Evolutionary conservation across 208 protist species (phyloP), one percentile per base, ranked within the genome.

Genomic region (Porcisia hertigi): DNA sequence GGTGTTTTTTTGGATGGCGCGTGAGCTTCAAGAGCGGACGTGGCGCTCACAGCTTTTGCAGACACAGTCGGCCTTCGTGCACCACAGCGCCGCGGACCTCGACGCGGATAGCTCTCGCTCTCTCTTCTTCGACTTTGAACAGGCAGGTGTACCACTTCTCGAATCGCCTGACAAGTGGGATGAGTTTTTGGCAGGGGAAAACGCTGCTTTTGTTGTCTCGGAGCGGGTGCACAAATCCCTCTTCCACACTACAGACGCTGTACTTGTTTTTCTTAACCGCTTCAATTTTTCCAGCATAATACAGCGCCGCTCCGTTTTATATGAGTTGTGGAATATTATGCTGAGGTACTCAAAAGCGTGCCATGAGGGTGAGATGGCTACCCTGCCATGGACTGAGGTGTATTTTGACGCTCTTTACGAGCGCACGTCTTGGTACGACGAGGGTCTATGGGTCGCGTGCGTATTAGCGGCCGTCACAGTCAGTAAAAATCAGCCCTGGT

Each of bases 371-470:
- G 66, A 69, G 8, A 16, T 25, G 4, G 25, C 20, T 25, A 18
- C 39, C 12, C 20, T 54, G 25, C 36, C 72, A 36, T 82, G 72
- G 72, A 23, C 58, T 3, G 69, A 43, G 54, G 43, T 82, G 18
- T 82, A 82, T 34, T 82, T 82, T 53, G 78, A 82, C 62, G 55
- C 71, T 36, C 58, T 82, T n/a, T 82, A 67, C 43, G 73, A 82
- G 67, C 72, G 78, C 3, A 69, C 78, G 3, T 57, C 73, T 18
- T 82, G 73, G 53, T 20, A 64, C 71, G 78, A 82, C 60, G 78
- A 82, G 45, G 78, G 78, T 5, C 20, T 82, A 34, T 82, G 78
- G 78, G 69, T 69, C 8, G 71, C 39, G 9, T 82, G 78, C 60
- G 69, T 67, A n/a, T 18, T 82, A 5, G 78, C 78, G 34, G 54